phyloP scores from a whole-genome alignment of 2,329 filamentous ascomycete species.

The Berkeleyomyces rouxiae region DNA sequence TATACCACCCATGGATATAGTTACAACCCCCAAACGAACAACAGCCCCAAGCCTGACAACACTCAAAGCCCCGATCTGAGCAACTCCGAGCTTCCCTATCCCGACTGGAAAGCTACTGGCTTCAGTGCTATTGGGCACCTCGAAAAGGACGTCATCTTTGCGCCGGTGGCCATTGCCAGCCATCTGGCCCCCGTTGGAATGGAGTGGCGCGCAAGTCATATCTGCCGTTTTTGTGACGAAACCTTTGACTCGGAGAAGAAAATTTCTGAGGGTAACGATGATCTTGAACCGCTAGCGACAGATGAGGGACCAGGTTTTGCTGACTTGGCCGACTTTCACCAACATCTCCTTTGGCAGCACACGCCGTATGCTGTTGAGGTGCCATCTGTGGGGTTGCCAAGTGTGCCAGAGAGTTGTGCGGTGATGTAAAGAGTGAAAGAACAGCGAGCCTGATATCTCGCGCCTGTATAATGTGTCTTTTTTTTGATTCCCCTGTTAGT shows the following conservation, averaged over 20 bases:
- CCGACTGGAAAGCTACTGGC: slow-evolving; percentile 37
- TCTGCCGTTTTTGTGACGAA: slow-evolving; percentile 42
- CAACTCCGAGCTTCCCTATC: slow-evolving; percentile 16
- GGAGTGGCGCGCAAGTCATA: slow-evolving; percentile 34
- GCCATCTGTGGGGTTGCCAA: slow-evolving; percentile 23
- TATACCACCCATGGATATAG: not conserved
- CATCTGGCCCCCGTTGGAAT: slow-evolving; percentile 34
- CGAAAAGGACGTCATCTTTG: slow-evolving; percentile 37
- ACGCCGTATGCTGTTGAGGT: slow-evolving; percentile 16
- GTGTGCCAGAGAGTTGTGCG: slow-evolving; percentile 25
- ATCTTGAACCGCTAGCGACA: slow-evolving; percentile 33
- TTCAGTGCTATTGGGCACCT: slow-evolving; percentile 24
- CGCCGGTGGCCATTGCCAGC: slow-evolving; percentile 40
- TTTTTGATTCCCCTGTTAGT: not conserved
- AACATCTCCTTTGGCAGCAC: slow-evolving; percentile 42
- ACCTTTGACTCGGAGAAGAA: slow-evolving; percentile 29
- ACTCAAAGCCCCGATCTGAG: slow-evolving; percentile 16
- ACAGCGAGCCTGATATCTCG: not conserved
- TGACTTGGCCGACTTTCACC: slow-evolving; percentile 31
- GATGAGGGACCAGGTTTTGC: slow-evolving; percentile 33
- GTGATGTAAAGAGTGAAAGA: slow-evolving; percentile 26
- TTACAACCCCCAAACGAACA: not conserved
- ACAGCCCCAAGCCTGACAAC: slow-evolving; percentile 14
- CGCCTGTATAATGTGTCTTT: not conserved
- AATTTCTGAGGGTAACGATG: slow-evolving; percentile 27